Evolutionary conservation across 2,329 filamentous ascomycete species (phyloP).

Genomic region (Teratosphaeria zuluensis): DNA sequence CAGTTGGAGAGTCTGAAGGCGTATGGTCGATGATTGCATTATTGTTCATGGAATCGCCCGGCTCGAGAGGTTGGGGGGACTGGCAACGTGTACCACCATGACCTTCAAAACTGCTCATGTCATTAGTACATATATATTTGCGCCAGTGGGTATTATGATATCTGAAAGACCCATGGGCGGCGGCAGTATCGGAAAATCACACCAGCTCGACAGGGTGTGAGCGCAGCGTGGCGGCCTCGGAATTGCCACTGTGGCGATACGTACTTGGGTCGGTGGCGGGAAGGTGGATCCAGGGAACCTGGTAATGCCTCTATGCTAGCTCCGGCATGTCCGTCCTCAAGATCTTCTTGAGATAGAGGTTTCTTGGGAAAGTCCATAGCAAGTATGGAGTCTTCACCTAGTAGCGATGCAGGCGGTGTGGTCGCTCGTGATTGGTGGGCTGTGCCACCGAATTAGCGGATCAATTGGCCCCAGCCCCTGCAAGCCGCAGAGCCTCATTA

Average conservation of each 20-base stretch:
- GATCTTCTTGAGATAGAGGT: background rate
- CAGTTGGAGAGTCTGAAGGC: background rate
- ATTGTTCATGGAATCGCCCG: slow-evolving; percentile 4
- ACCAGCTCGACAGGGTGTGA: background rate
- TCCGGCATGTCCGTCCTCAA: background rate
- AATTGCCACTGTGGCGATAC: background rate
- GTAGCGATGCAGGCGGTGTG: no score
- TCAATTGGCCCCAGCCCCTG: no score
- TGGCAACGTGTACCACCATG: background rate
- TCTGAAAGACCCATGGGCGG: background rate
- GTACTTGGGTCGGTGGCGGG: background rate
- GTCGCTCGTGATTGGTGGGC: no score
- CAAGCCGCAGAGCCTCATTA: no score
- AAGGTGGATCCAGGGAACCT: background rate
- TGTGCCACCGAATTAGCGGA: no score
- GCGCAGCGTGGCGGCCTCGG: background rate
- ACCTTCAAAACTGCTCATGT: background rate
- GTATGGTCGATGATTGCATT: background rate
- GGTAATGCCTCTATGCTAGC: background rate
- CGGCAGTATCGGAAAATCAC: background rate
- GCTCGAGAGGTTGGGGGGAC: background rate
- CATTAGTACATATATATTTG: background rate
- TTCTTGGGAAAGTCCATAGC: background rate
- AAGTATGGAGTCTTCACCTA: no score
- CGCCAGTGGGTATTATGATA: background rate